These are phyloP conservation scores for Trichomonas gallinae DNA, from an alignment of 208 protist species.

Conservation along the genomic window DNA sequence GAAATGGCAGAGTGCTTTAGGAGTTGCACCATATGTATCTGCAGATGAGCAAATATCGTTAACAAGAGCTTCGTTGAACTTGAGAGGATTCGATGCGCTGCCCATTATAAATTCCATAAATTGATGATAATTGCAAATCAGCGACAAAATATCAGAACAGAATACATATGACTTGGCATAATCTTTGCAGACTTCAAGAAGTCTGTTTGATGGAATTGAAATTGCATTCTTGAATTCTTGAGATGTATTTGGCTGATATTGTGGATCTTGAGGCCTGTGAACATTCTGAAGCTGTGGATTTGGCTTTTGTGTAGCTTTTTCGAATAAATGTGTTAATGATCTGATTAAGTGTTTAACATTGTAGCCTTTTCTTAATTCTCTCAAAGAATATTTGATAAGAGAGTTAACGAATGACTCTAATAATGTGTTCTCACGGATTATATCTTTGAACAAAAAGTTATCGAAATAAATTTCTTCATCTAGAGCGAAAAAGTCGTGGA, in stretches of 20 bases:
- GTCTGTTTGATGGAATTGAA: neutral
- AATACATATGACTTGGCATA: neutral
- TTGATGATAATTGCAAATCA: neutral
- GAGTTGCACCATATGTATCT: neutral
- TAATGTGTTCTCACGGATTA: neutral
- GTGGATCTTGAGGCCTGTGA: neutral
- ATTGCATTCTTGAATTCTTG: neutral
- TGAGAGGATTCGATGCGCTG: neutral
- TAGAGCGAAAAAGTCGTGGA: neutral
- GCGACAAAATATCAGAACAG: neutral
- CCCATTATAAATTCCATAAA: neutral
- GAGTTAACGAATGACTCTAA: neutral
- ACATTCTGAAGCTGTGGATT: neutral
- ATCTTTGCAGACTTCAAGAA: neutral
- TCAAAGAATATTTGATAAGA: neutral
- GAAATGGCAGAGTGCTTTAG: neutral
- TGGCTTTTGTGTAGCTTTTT: neutral
- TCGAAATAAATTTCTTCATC: neutral
- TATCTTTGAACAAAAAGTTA: neutral
- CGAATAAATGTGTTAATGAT: neutral
- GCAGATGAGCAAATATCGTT: neutral
- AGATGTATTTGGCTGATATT: neutral
- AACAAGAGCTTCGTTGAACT: neutral
- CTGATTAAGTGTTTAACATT: neutral
- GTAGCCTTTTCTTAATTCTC: neutral